Percentiles rank a stretch among this genome's conserved stretches.
Evolutionary conservation across 495 filamentous ascomycete genomes (phyloP).

Genomic region (Astrothelium subdiscretum): DNA sequence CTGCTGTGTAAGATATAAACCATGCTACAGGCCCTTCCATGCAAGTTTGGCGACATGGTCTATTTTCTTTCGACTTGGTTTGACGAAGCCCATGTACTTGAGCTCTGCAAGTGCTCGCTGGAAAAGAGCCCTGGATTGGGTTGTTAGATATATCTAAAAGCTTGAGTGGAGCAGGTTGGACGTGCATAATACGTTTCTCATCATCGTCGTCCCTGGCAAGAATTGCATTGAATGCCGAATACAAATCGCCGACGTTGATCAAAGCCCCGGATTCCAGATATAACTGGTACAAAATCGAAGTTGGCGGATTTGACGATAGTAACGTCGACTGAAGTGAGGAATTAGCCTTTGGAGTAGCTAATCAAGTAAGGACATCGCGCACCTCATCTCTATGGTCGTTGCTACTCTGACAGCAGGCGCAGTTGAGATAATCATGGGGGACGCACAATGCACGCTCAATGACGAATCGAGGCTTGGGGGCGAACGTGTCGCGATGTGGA

Average conservation of each 20-base stretch:
- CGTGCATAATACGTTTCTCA: slow-evolving; percentile 28
- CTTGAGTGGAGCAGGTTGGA: background rate
- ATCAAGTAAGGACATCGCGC: background rate
- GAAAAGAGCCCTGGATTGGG: slow-evolving; percentile 47
- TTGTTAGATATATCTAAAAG: background rate
- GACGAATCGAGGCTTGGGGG: slow-evolving; percentile 63
- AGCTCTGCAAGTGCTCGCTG: slow-evolving; percentile 76
- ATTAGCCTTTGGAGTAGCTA: background rate
- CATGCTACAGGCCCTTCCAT: slow-evolving; percentile 51
- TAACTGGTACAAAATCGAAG: slow-evolving; percentile 76
- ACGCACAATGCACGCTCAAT: slow-evolving; percentile 69
- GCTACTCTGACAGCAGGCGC: slow-evolving; percentile 46
- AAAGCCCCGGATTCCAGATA: slow-evolving; percentile 81
- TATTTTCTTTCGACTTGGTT: slow-evolving; percentile 76
- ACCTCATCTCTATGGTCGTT: slow-evolving; percentile 17
- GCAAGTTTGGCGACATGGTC: slow-evolving; percentile 79
- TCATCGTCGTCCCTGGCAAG: slow-evolving; percentile 51
- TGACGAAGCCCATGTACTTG: slow-evolving; percentile 73
- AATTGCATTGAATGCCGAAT: slow-evolving; percentile 73
- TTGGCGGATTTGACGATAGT: slow-evolving; percentile 58
- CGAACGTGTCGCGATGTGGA: slow-evolving; percentile 72
- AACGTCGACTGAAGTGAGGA: slow-evolving; percentile 21
- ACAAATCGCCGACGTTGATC: slow-evolving; percentile 82
- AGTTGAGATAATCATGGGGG: slow-evolving; percentile 80
- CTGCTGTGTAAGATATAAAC: too few relatives aligned